Evolutionary conservation across 2,329 filamentous ascomycete species (phyloP), one percentile per base, ranked within the genome.

Genomic region (Metarhizium sp.): DNA sequence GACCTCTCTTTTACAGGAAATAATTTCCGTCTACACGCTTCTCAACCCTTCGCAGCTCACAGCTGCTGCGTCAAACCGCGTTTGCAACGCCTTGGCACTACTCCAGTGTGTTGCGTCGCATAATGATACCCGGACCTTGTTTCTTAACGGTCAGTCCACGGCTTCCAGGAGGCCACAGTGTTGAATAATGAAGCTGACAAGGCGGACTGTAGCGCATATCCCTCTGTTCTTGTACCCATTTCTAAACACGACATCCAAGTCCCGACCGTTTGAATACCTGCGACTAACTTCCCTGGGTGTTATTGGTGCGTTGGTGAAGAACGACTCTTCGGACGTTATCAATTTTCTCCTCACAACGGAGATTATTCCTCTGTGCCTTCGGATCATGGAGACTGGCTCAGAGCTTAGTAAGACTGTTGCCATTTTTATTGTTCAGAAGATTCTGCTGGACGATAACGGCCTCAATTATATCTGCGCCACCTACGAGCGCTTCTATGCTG

Each of bases 401-500:
- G 94, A 99, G 73, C 81, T 99, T 58, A 96, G 91, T 78, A 99
- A 99, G 78, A 99, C 94, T 0, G 94, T 99, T 14, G 94, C 94
- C 57, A 99, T 99, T 65, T 99, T 99, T 76, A 99, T 99, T 65
- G 94, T 99, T 18, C 94, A 99, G 73, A 99, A 99, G 79, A 99
- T 99, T 30, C 76, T 99, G 53, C 82, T 99, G 2, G 94, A 99
- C 67, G 94, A 99, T 66, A 92, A 95, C 65, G 94, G 94, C 4
- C 80, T 99, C 59, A 94, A 94, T 66, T 99, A 99, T 72, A 99
- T 99, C 57, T 99, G 94, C 73, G 92, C 95, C 61, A 99, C 94
- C 0, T 99, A 99, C 66, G 94, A 99, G 77, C 84, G 94, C 20
- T 99, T 99, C 73, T 99, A 97, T 64, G 94, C 94, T 7, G 94